Conservation (phyloP, 148 eudicot genomes). For the Amaranthus palmeri region DNA sequence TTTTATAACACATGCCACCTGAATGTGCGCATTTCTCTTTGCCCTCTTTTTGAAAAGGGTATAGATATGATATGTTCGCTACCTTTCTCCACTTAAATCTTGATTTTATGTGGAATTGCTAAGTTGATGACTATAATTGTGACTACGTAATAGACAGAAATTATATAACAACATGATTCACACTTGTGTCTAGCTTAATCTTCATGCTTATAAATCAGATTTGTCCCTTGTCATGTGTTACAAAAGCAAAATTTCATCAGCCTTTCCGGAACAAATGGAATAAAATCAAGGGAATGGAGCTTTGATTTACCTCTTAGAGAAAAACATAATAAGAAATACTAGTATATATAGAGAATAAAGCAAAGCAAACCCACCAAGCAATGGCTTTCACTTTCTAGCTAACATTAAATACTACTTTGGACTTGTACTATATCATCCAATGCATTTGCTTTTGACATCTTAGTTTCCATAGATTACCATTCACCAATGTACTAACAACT, state of each 20-base stretch:
- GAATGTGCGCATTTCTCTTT: too few relatives aligned
- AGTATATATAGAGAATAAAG: constrained; percentile 1
- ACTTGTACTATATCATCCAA: neutral
- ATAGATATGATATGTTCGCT: too few relatives aligned
- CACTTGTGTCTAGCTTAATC: too few relatives aligned
- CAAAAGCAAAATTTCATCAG: neutral
- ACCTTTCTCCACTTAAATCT: too few relatives aligned
- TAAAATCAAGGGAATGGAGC: neutral
- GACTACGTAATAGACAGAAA: too few relatives aligned
- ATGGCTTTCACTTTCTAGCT: neutral
- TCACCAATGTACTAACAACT: too few relatives aligned
- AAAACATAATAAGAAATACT: neutral
- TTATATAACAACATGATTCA: too few relatives aligned
- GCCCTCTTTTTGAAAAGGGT: too few relatives aligned
- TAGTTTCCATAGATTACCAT: too few relatives aligned
- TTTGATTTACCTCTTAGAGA: neutral
- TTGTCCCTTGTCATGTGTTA: neutral
- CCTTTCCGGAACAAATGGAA: neutral
- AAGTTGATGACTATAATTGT: too few relatives aligned
- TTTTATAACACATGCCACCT: too few relatives aligned
- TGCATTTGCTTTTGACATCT: neutral
- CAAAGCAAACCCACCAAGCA: neutral
- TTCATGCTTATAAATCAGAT: neutral
- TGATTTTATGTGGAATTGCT: too few relatives aligned
- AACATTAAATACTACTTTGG: neutral